Percentiles rank a stretch among this genome's conserved stretches.
phyloP scores from a whole-genome alignment of 768 basidiomycete species.

The Amanita rimosa region DNA sequence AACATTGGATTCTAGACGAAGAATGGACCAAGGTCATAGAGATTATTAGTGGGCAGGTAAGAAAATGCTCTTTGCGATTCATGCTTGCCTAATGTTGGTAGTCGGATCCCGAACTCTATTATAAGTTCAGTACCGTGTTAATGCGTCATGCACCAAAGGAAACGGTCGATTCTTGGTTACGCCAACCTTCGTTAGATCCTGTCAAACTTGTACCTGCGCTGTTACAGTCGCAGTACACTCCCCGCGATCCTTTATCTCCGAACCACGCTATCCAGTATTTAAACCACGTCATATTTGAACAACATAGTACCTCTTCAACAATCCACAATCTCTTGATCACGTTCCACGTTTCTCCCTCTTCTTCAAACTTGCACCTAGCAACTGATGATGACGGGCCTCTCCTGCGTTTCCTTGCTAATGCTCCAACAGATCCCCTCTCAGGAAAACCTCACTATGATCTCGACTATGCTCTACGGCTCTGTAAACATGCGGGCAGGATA shows the following conservation, averaged over 20 bases:
- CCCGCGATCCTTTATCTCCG: conserved; percentile 59
- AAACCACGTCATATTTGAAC: conserved; percentile 72
- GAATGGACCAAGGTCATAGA: conserved; percentile 88
- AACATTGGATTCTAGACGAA: conserved; percentile 89
- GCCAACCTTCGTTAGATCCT: conserved; percentile 70
- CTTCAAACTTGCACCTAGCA: conserved; percentile 22
- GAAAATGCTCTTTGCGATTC: conserved; percentile 7
- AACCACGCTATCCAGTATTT: conserved; percentile 91
- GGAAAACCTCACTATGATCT: conserved; percentile 91
- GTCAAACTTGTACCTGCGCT: conserved; percentile 83
- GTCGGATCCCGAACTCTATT: conserved; percentile 84
- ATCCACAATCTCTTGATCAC: conserved; percentile 93
- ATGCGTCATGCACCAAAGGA: conserved; percentile 81
- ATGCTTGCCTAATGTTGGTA: conserved; percentile 17
- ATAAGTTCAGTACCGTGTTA: conserved; percentile 83
- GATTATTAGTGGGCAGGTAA: conserved; percentile 80
- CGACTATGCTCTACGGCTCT: conserved; percentile 90
- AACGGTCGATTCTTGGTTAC: conserved; percentile 88
- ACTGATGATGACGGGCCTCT: conserved; percentile 61
- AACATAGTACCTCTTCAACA: conserved; percentile 69
- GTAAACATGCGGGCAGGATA: conserved; percentile 69
- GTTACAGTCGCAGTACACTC: conserved; percentile 65
- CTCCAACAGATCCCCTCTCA: conserved; percentile 74
- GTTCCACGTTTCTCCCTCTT: conserved; percentile 54
- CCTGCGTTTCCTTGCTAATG: conserved; percentile 71